Base-by-base conservation (phyloP, 2,329 filamentous ascomycete species). In the Penicillium carneum region DNA sequence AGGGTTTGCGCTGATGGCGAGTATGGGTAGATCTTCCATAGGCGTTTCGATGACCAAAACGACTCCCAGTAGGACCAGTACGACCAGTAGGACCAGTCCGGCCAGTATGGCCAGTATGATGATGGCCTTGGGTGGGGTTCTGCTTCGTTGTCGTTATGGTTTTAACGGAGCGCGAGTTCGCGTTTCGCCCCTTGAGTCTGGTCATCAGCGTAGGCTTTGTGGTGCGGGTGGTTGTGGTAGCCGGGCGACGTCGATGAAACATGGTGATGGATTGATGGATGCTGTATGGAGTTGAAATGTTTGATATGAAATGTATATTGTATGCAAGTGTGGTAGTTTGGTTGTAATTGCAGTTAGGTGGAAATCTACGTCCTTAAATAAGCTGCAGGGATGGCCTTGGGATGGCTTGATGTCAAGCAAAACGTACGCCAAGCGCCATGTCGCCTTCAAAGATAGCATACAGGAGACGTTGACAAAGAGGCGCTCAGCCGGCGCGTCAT, bases 1-100 rank as follows among this genome's bases (percentile, higher is more conserved):
- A 86, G 3, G 86, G 84, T 70, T 88, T 86, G 71, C 90, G 87
- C 74, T 86, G 85, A 56, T 91, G 89, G 73, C 90, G 88, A 63
- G 77, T 79, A 26, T 79, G 57, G 6, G 36, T 33, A 29, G 57
- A 20, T 6, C 31, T 16, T 20, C 29, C 36, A 34, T 55, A 39
- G 36, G 36, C 33, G 4, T 29, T 41, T 3, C 16, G 78, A 18
- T 34, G 42, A 26, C 41, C 41, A 26, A 36, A 38, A 4, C 41
- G 51, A 5, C 31, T 12, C 1, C 51, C 39, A 46, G 34, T 18
- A 14, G 20, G 48, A n/a, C 33, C 20, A 16, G 78, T 79, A 18
- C 36, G 64, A 53, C n/a, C 57, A 73, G 70, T 73, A 76, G 12
- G 39, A 2, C n/a, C 41, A 49, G 47, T 49, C 5, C 10, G n/a